Conservation (phyloP, 768 basidiomycete species). For the Boletus rufocinnamomeus region DNA sequence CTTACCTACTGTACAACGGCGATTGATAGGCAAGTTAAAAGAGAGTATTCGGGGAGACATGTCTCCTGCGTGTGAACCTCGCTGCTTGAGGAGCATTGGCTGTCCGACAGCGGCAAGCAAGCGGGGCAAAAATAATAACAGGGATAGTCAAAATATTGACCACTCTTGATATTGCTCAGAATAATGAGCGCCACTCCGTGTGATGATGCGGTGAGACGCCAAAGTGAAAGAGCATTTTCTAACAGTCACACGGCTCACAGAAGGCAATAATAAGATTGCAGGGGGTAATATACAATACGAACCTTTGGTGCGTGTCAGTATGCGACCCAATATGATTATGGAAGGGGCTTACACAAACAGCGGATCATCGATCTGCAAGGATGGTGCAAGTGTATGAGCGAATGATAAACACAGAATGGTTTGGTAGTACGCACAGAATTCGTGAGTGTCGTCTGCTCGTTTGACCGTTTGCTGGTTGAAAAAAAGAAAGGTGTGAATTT, state of each 20-base stretch:
- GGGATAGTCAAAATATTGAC: slow-evolving; percentile 32
- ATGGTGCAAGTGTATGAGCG: slow-evolving; percentile 5
- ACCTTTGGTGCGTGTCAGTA: slow-evolving; percentile 25
- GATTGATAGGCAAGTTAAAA: background rate
- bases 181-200: slow-evolving; percentile 83
- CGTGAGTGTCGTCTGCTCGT: slow-evolving; percentile 92
- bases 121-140: slow-evolving; percentile 45
- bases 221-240: slow-evolving; percentile 77
- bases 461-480: slow-evolving; percentile 89
- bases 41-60: slow-evolving; percentile 17
- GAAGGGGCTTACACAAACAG: slow-evolving; percentile 40
- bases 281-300: slow-evolving; percentile 38
- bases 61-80: slow-evolving; percentile 58
- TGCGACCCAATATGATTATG: slow-evolving; percentile 20
- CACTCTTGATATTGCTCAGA: slow-evolving; percentile 64
- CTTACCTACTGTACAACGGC: slow-evolving; percentile 21
- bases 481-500: slow-evolving; percentile 35
- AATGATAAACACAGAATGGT: background rate
- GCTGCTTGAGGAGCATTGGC: slow-evolving; percentile 33
- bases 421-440: slow-evolving; percentile 75
- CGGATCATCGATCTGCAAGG: slow-evolving; percentile 41
- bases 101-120: slow-evolving; percentile 30
- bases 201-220: slow-evolving; percentile 60
- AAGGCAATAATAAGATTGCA: slow-evolving; percentile 32
- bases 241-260: slow-evolving; percentile 11